These are phyloP conservation scores for Paxillus involutus DNA, from an alignment of 768 basidiomycete species.

Conservation along the genomic window DNA sequence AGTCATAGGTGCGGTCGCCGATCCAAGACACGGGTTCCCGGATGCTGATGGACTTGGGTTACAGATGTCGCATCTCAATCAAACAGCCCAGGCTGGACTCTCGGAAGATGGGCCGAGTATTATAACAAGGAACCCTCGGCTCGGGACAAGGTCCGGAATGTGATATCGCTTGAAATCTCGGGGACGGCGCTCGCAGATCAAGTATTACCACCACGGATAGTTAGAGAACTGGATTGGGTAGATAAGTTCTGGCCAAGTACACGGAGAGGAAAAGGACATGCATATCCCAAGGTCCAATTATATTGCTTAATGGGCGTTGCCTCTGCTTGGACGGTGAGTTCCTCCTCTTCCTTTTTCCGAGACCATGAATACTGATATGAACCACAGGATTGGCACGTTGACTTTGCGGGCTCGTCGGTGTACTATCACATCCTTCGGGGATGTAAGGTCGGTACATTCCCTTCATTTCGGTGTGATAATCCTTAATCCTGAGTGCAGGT, in stretches of 20 bases:
- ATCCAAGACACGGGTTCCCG: not conserved
- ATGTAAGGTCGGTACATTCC: constrained; percentile 57
- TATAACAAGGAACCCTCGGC: constrained; percentile 63
- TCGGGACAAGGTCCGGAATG: constrained; percentile 89
- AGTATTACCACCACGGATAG: constrained; percentile 80
- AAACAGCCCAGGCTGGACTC: constrained; percentile 82
- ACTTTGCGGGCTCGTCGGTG: constrained; percentile 97
- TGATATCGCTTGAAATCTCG: constrained; percentile 93
- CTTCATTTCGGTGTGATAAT: not conserved
- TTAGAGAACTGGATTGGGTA: constrained; percentile 94
- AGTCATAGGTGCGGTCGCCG: constrained; percentile 72
- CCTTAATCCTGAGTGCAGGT: constrained; percentile 44
- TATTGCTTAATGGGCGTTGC: constrained; percentile 98
- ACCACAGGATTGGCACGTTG: constrained; percentile 92
- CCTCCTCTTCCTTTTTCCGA: not conserved
- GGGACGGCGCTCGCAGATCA: constrained; percentile 78
- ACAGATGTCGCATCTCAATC: constrained; percentile 89
- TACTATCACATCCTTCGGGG: constrained; percentile 93
- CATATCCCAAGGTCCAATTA: constrained; percentile 90
- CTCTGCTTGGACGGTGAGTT: constrained; percentile 89
- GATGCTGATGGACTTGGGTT: constrained; percentile 1
- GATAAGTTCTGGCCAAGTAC: constrained; percentile 91
- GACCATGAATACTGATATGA: not conserved
- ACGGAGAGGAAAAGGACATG: constrained; percentile 67
- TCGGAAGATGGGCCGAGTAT: constrained; percentile 90